Conservation (phyloP, 208 protist genomes). For the Porcisia deanei region DNA sequence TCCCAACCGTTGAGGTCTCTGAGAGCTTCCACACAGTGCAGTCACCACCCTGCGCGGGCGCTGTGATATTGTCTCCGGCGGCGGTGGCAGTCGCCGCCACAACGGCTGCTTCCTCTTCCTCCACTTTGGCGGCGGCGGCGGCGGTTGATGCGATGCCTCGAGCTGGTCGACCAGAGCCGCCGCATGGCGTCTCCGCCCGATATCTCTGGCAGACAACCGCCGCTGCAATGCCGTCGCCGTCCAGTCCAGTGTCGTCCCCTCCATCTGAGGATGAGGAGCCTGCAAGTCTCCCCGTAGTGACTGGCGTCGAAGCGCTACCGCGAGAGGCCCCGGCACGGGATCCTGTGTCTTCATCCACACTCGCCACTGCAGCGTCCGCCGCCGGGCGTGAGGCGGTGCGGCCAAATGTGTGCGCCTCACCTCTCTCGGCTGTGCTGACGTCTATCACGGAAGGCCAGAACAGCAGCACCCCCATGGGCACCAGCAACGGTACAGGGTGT, state of each 20-base stretch:
- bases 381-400: neutral
- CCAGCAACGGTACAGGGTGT: neutral
- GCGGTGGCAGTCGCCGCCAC: neutral
- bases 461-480: neutral
- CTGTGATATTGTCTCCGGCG: neutral
- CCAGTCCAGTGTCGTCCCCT: conserved; percentile 22
- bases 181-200: neutral
- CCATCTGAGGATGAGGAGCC: conserved; percentile 2
- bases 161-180: neutral
- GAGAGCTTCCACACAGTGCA: neutral
- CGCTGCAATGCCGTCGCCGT: conserved; percentile 29
- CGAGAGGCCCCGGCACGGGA: neutral
- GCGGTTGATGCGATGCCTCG: neutral
- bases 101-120: neutral
- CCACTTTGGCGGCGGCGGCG: neutral
- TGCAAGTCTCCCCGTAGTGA: neutral
- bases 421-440: neutral
- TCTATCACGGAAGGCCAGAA: neutral
- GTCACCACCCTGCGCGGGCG: neutral
- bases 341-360: neutral
- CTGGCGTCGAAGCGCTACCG: neutral
- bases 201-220: conserved; percentile 27
- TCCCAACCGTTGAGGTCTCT: neutral
- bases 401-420: neutral
- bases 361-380: neutral